Conservation (phyloP, 2,329 filamentous ascomycete species). For the Pyrenochaeta sp. region DNA sequence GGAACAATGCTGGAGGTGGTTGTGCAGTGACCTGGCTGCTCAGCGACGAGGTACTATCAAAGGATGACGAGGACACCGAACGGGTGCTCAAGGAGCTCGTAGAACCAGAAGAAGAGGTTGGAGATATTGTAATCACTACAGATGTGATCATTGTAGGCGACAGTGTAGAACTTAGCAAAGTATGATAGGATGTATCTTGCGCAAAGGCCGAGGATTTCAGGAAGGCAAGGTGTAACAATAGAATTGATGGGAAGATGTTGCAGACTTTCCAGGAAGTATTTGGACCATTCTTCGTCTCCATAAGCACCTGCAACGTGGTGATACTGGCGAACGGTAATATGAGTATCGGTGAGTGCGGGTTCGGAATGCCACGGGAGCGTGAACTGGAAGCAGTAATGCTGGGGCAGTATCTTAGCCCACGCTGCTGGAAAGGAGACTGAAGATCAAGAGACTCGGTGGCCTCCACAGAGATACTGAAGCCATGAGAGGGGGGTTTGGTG, state of each 20-base stretch:
- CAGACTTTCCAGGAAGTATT: neutral
- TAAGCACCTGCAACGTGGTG: neutral
- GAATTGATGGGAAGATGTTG: neutral
- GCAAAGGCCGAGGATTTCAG: neutral
- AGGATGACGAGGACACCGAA: neutral
- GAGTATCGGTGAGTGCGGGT: conserved; percentile 1
- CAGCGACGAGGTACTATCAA: neutral
- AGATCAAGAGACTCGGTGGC: neutral
- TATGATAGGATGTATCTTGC: neutral
- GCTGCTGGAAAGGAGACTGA: neutral
- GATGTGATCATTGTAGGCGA: neutral
- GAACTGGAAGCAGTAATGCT: neutral
- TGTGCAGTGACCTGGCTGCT: neutral
- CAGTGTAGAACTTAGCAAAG: neutral
- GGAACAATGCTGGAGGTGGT: conserved; percentile 15
- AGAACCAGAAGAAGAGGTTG: neutral
- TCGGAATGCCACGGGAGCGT: neutral
- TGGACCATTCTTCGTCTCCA: conserved; percentile 1
- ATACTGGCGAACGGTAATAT: neutral
- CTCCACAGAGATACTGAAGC: neutral
- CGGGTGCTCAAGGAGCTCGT: neutral
- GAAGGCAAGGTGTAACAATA: neutral
- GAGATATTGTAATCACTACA: neutral
- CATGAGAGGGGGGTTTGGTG: neutral
- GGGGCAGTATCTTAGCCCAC: neutral